Evolutionary conservation across 345 rosid genomes (phyloP).

Genomic region (Erucastrum elatum): DNA sequence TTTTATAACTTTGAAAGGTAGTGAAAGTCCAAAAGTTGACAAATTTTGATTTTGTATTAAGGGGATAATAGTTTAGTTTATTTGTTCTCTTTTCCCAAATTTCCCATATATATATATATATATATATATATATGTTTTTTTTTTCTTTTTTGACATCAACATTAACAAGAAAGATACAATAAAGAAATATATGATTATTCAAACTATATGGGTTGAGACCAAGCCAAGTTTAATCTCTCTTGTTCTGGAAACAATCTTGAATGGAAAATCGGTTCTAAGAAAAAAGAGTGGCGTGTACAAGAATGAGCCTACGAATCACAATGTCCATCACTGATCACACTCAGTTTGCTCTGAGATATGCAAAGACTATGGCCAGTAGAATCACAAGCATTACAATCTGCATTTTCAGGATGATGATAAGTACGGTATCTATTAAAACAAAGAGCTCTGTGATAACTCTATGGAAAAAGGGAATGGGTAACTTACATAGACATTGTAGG

Average conservation of each 20-base stretch:
- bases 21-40: no score
- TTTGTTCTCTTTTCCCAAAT: no score
- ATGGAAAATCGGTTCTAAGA: background rate
- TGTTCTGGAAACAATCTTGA: slow-evolving; percentile 27
- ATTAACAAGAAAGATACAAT: background rate
- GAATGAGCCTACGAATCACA: slow-evolving; percentile 16
- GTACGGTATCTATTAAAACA: background rate
- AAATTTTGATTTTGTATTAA: no score
- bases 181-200: background rate
- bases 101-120: no score
- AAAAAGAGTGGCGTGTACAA: slow-evolving; percentile 12
- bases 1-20: no score
- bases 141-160: background rate
- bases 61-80: no score
- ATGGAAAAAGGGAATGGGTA: background rate
- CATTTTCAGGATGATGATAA: slow-evolving; percentile 21
- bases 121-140: background rate
- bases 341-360: slow-evolving; percentile 44
- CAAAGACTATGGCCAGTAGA: slow-evolving; percentile 50
- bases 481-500: slow-evolving; percentile 36
- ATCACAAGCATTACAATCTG: slow-evolving; percentile 54
- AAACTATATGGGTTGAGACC: slow-evolving; percentile 8
- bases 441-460: background rate
- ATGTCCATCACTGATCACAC: background rate
- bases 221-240: slow-evolving; percentile 17